Evolutionary conservation across 306 rosid genomes (phyloP).

Genomic region (Rosa multiflora): DNA sequence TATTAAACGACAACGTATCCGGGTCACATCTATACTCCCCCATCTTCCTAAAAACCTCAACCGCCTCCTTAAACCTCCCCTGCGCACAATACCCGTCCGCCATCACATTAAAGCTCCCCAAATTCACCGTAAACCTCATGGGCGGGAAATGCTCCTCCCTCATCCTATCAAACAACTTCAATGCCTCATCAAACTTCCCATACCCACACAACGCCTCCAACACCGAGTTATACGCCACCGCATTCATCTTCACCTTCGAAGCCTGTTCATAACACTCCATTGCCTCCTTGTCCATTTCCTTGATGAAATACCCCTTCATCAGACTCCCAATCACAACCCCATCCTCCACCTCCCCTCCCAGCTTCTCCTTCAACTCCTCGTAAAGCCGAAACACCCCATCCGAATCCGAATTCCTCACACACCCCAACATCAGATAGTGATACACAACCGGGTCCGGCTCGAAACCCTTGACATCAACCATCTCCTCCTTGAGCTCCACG

Average conservation of each 20-base stretch:
- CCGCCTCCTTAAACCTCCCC: slow-evolving; percentile 70
- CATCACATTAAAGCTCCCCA: slow-evolving; percentile 95
- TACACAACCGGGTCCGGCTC: slow-evolving; percentile 65
- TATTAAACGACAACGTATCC: slow-evolving; percentile 74
- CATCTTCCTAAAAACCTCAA: slow-evolving; percentile 76
- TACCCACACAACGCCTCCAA: slow-evolving; percentile 81
- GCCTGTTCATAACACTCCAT: slow-evolving; percentile 75
- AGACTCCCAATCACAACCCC: slow-evolving; percentile 81
- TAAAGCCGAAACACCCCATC: slow-evolving; percentile 63
- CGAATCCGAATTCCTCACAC: slow-evolving; percentile 51
- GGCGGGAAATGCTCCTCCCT: slow-evolving; percentile 65
- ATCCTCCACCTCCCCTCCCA: slow-evolving; percentile 65
- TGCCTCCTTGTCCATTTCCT: slow-evolving; percentile 83
- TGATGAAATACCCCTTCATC: slow-evolving; percentile 87
- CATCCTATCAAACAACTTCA: slow-evolving; percentile 75
- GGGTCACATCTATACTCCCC: slow-evolving; percentile 79
- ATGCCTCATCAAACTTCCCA: slow-evolving; percentile 70
- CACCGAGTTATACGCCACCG: slow-evolving; percentile 65
- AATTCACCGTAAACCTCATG: slow-evolving; percentile 49
- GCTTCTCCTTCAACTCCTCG: slow-evolving; percentile 62
- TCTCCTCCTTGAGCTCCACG: slow-evolving; percentile 72
- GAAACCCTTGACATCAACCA: slow-evolving; percentile 53
- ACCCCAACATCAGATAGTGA: slow-evolving; percentile 81
- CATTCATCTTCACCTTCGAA: slow-evolving; percentile 70
- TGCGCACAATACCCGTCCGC: slow-evolving; percentile 70